phyloP scores from a whole-genome alignment of 1,139 yeast species.

The Yamadazyma triangularis region DNA sequence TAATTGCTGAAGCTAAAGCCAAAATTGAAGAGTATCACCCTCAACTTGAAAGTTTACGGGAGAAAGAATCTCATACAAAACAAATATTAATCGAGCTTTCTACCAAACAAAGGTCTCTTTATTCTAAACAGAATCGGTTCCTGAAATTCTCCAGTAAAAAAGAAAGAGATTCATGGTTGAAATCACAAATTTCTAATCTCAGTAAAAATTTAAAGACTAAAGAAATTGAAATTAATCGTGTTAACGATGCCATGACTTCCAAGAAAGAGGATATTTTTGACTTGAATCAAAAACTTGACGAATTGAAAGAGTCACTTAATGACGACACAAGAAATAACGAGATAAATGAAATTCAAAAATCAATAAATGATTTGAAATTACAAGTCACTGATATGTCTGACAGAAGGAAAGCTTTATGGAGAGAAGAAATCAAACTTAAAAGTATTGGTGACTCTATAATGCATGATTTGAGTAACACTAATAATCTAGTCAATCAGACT shows the following conservation, averaged over 20 bases:
- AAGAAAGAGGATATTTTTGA: slow-evolving; percentile 17
- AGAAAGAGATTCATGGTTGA: slow-evolving; percentile 72
- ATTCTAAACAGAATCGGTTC: slow-evolving; percentile 71
- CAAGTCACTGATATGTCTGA: slow-evolving; percentile 51
- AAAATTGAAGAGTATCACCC: slow-evolving; percentile 34
- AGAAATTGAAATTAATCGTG: slow-evolving; percentile 19
- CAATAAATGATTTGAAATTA: slow-evolving; percentile 34
- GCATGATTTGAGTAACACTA: slow-evolving; percentile 54
- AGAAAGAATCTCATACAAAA: slow-evolving; percentile 39
- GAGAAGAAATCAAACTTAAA: slow-evolving; percentile 65
- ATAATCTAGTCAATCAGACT: slow-evolving; percentile 58
- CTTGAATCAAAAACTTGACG: slow-evolving; percentile 23
- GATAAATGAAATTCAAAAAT: slow-evolving; percentile 24
- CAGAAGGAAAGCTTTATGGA: slow-evolving; percentile 70
- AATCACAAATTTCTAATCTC: slow-evolving; percentile 21
- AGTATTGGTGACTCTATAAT: slow-evolving; percentile 52
- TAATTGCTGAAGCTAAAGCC: slow-evolving; percentile 19
- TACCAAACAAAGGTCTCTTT: slow-evolving; percentile 57
- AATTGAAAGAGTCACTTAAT: slow-evolving; percentile 18
- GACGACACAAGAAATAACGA: slow-evolving; percentile 16
- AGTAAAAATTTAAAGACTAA: slow-evolving; percentile 14
- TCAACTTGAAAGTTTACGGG: slow-evolving; percentile 31
- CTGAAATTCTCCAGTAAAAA: slow-evolving; percentile 50
- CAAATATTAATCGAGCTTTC: slow-evolving; percentile 39
- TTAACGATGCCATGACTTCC: slow-evolving; percentile 16